These are phyloP conservation scores for Phyllosticta ampelicida DNA, from an alignment of 2,329 filamentous ascomycete species.

Conservation along the genomic window DNA sequence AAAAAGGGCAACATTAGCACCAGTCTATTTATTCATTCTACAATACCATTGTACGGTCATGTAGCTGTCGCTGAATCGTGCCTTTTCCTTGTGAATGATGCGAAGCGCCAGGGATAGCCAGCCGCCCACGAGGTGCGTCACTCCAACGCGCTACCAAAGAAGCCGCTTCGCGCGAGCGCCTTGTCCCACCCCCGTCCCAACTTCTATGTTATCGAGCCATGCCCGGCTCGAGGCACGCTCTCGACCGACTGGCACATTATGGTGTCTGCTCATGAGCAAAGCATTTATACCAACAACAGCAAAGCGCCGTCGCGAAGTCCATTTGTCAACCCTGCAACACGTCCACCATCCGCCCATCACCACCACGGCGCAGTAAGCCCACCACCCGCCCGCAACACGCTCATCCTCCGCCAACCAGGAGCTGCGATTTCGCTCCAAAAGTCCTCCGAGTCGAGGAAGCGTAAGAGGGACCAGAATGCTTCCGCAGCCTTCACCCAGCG, in stretches of 20 bases:
- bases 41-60: neutral
- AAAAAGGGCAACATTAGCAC: neutral
- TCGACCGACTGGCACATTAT: constrained; percentile 8
- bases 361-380: too few species aligned
- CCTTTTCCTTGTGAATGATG: neutral
- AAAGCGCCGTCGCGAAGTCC: neutral
- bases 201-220: constrained; percentile 3
- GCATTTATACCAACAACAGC: neutral
- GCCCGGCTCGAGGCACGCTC: neutral
- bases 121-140: constrained; percentile 3
- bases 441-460: constrained; percentile 1
- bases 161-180: neutral
- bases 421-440: neutral
- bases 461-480: constrained; percentile 2
- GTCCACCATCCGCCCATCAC: neutral
- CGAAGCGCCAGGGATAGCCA: neutral
- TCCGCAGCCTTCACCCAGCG: neutral
- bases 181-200: neutral
- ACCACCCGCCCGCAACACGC: neutral
- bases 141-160: constrained; percentile 1
- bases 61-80: neutral
- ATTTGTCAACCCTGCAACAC: neutral
- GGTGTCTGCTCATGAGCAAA: constrained; percentile 8
- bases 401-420: neutral
- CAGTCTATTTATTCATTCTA: neutral